Percentiles rank a stretch among this genome's conserved stretches.
Conservation (phyloP, 1,284 basidiomycete genomes). For the Puccinia sorghi region DNA sequence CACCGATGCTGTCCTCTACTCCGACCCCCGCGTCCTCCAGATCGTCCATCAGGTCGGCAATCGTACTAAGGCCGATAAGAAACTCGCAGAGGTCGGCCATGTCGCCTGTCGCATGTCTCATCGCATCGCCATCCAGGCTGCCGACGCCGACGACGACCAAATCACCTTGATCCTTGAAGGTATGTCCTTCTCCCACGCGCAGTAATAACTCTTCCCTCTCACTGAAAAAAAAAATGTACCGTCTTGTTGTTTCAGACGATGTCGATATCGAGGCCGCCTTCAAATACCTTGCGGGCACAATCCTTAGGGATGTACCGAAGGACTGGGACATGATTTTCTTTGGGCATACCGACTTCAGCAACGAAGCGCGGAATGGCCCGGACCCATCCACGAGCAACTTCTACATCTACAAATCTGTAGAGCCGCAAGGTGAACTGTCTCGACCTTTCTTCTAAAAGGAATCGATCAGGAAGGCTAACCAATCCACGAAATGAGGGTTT, state of each 20-base stretch:
- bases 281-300: slow-evolving; percentile 37
- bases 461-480: not conserved
- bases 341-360: slow-evolving; percentile 47
- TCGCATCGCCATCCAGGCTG: slow-evolving; percentile 37
- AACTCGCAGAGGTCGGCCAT: slow-evolving; percentile 42
- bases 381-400: slow-evolving; percentile 30
- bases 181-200: not conserved
- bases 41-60: slow-evolving; percentile 43
- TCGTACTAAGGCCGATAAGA: slow-evolving; percentile 45
- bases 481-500: too few species aligned
- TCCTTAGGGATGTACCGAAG: slow-evolving; percentile 39
- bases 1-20: slow-evolving; percentile 37
- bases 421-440: slow-evolving; percentile 37
- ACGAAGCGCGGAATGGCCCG: slow-evolving; percentile 35
- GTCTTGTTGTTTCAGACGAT: slow-evolving; percentile 31
- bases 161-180: slow-evolving; percentile 44
- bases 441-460: too few species aligned
- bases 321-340: slow-evolving; percentile 50
- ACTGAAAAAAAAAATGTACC: not conserved
- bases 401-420: slow-evolving; percentile 43
- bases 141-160: slow-evolving; percentile 40
- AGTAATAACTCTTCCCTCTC: not conserved
- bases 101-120: slow-evolving; percentile 47
- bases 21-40: slow-evolving; percentile 31
- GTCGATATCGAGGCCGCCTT: slow-evolving; percentile 48